Conservation (phyloP, 345 rosid species). For the sweet orange (Citrus sinensis) region DNA sequence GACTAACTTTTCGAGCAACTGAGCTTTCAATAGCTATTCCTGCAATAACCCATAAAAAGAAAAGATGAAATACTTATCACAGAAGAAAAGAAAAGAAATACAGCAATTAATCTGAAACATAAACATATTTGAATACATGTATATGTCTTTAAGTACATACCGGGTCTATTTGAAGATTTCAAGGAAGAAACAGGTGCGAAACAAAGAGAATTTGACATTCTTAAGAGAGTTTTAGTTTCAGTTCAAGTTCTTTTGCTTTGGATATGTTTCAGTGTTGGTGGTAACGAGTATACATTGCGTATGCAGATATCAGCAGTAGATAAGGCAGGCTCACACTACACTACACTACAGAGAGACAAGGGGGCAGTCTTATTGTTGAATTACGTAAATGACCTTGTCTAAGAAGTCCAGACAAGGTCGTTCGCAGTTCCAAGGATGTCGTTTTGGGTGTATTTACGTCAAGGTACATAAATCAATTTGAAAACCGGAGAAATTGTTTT, state of each 20-base stretch:
- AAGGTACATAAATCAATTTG: background rate
- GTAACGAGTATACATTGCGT: conserved; percentile 1
- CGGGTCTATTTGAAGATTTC: conserved; percentile 34
- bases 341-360: background rate
- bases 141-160: conserved; percentile 13
- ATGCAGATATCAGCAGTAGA: conserved; percentile 15
- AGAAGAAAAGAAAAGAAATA: background rate
- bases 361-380: background rate
- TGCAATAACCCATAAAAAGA: conserved; percentile 5
- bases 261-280: conserved; percentile 10
- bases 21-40: conserved; percentile 36
- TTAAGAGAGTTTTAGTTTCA: background rate
- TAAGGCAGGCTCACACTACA: conserved; percentile 29
- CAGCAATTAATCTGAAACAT: background rate
- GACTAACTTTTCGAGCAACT: conserved; percentile 37
- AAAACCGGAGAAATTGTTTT: background rate
- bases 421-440: background rate
- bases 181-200: conserved; percentile 34
- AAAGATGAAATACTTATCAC: background rate
- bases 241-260: background rate
- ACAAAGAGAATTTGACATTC: conserved; percentile 41
- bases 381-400: conserved; percentile 32
- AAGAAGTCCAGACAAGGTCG: background rate
- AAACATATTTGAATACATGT: background rate
- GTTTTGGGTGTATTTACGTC: conserved; percentile 20